A percentile compares a stretch with the other conserved stretches of the same genome.
Evolutionary conservation across 768 basidiomycete genomes (phyloP).

Genomic region (Antrodiella citrinella): DNA sequence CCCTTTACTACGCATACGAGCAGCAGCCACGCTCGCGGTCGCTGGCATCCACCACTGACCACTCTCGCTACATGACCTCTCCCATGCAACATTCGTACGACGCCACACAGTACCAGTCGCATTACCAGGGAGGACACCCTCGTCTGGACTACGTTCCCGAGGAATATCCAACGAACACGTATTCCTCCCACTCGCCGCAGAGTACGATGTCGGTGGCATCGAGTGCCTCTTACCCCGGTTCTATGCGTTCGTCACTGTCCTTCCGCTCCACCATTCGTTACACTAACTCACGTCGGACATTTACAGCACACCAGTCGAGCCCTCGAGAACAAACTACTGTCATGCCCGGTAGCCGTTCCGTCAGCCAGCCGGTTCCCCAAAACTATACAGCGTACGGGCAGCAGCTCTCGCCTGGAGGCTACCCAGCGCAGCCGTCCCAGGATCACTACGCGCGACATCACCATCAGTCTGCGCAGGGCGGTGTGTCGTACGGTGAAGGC

Average conservation of each 20-base stretch:
- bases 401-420: neutral
- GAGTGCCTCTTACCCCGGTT: neutral
- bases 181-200: neutral
- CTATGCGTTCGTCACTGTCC: neutral
- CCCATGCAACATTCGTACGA: constrained; percentile 13
- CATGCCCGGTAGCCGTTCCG: neutral
- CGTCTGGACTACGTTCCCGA: neutral
- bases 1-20: neutral
- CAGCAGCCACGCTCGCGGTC: neutral
- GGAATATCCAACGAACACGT: neutral
- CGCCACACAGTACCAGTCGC: neutral
- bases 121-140: neutral
- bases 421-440: neutral
- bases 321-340: neutral
- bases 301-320: neutral
- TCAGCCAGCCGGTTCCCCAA: neutral
- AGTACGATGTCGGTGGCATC: neutral
- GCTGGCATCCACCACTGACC: neutral
- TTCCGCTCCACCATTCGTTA: neutral
- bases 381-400: neutral
- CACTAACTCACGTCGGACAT: neutral
- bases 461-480: neutral
- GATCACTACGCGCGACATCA: neutral
- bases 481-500: neutral
- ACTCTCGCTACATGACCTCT: constrained; percentile 14